Conservation (phyloP, 148 eudicot species). For the Persicaria tinctoria region DNA sequence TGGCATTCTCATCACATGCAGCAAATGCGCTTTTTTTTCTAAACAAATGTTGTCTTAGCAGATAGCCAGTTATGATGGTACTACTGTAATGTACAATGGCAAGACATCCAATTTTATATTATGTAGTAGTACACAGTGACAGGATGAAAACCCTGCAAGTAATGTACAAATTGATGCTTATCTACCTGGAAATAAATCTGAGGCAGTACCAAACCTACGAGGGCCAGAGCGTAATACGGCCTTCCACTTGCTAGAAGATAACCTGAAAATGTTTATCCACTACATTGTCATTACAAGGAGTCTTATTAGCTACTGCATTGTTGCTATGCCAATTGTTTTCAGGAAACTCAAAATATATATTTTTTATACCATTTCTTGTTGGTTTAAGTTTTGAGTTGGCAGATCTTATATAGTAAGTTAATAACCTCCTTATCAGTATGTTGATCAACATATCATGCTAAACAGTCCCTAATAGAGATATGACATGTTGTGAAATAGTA, state of each 20-base stretch:
- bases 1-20: background rate
- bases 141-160: background rate
- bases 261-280: slow-evolving; percentile 37
- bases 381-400: no score
- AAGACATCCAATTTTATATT: background rate
- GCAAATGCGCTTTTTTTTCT: no score
- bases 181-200: slow-evolving; percentile 93
- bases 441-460: no score
- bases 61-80: no score
- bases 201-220: slow-evolving; percentile 65
- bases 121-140: background rate
- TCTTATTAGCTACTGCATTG: background rate
- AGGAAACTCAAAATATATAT: no score
- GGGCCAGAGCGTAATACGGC: slow-evolving; percentile 75
- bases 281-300: background rate
- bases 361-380: no score
- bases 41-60: no score
- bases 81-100: background rate
- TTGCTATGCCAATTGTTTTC: background rate
- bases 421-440: no score
- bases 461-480: no score
- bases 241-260: slow-evolving; percentile 87
- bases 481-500: background rate
- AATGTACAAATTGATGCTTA: background rate
- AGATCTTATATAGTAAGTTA: no score